Evolutionary conservation across 2,329 filamentous ascomycete genomes (phyloP).

Genomic region (Diaporthe capsici): DNA sequence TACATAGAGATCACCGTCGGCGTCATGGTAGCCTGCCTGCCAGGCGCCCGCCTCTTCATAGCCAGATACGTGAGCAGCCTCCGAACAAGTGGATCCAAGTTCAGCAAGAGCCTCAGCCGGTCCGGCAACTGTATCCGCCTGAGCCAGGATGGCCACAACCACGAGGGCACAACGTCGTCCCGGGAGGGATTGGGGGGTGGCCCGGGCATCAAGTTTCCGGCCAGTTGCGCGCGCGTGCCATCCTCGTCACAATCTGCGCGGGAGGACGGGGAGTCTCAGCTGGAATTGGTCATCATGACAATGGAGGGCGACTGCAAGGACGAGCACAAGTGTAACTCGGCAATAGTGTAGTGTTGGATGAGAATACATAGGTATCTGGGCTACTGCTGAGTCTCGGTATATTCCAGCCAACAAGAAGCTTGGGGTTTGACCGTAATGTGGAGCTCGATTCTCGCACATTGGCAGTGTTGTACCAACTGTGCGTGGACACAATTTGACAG

Average conservation of each 20-base stretch:
- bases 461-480: too few relatives aligned
- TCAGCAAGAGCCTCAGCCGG: constrained; percentile 21
- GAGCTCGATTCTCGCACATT: not conserved
- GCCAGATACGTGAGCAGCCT: constrained; percentile 4
- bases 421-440: not conserved
- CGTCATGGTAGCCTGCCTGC: constrained; percentile 30
- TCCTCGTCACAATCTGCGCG: not conserved
- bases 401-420: not conserved
- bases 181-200: not conserved
- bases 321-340: not conserved
- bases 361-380: not conserved
- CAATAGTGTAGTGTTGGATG: not conserved
- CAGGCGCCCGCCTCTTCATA: constrained; percentile 5
- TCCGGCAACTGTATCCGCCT: not conserved
- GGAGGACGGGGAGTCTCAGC: not conserved
- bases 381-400: not conserved
- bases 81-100: not conserved
- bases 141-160: not conserved
- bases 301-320: not conserved
- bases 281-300: constrained; percentile 6
- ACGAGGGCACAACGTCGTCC: not conserved
- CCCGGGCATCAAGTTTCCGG: not conserved
- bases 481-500: too few relatives aligned
- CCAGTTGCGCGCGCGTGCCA: not conserved
- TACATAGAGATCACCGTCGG: constrained; percentile 12